Evolutionary conservation across 139 green algal species (phyloP), one percentile per base, ranked within the genome.

Genomic region (Closterium sp.): DNA sequence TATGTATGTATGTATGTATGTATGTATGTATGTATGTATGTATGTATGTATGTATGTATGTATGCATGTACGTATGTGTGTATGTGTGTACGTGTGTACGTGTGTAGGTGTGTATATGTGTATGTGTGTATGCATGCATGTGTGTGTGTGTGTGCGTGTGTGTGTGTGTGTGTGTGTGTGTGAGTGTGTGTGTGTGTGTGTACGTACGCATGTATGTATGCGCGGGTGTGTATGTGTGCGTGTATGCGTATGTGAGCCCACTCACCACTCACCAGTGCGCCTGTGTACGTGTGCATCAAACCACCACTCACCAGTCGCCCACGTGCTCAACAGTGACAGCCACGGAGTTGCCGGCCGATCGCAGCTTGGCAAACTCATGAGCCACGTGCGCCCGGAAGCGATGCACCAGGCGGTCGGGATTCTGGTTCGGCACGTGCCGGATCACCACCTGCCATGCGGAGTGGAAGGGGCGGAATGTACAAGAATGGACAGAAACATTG

Each of bases 351-450:
- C 45, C 45, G 1, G 45, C 45, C 6, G 45, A 70, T 4, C 45
- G 45, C 45, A 70, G 11, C 5, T 70, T 70, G 45, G 10, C 45
- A 70, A 70, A 70, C 45, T 70, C 10, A 19, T 70, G 45, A 7
- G 45, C 45, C 13, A 99, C 84, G 93, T 99, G 98, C 21, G 93
- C 73, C 42, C 92, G 96, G 91, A 97, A 91, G 11, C 45, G 42
- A 2, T 95, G 90, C 42, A 98, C 95, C 22, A 98, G 95, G 10
- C 93, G 29, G 27, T 96, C 92, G 1, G 96, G 92, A 90, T 97
- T 92, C 94, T 97, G 96, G 73, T 96, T 92, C 13, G 96, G 96
- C 90, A 97, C 96, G 91, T 97, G 97, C 17, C 96, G 95, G 28
- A 96, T 94, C 28, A n/a, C 29, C 70, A 94, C 91, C 91, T 94